Evolutionary conservation across 331 rosid species (phyloP).

Genomic region (Arachis monticola): DNA sequence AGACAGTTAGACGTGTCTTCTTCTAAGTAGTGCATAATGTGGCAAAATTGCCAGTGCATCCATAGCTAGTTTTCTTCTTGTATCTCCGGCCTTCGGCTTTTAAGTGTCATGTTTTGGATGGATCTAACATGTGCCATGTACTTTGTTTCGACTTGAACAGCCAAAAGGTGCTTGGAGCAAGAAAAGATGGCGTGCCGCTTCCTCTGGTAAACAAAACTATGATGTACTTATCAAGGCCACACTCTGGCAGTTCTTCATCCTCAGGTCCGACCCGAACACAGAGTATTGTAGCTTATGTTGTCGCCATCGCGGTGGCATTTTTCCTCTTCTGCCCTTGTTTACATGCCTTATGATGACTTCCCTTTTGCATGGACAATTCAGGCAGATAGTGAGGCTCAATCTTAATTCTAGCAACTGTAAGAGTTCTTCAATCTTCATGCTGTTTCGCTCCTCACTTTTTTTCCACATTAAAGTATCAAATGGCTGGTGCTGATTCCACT

Average conservation of each 20-base stretch:
- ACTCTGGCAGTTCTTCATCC: slow-evolving; percentile 42
- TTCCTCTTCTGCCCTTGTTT: slow-evolving; percentile 43
- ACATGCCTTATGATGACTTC: slow-evolving; percentile 41
- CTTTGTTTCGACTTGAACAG: slow-evolving; percentile 50
- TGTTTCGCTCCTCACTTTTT: too few species aligned
- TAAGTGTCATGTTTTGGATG: not conserved
- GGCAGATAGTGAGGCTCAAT: slow-evolving; percentile 42
- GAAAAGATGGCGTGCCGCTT: slow-evolving; percentile 75
- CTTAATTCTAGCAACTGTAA: slow-evolving; percentile 29
- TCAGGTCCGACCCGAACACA: slow-evolving; percentile 45
- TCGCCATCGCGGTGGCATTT: slow-evolving; percentile 28
- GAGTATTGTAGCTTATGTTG: slow-evolving; percentile 38
- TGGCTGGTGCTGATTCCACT: slow-evolving; percentile 27
- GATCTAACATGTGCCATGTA: not conserved
- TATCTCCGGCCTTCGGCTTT: too few species aligned
- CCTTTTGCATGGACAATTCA: slow-evolving; percentile 39
- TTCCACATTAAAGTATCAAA: not conserved
- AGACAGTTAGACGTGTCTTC: not conserved
- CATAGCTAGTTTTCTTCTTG: not conserved
- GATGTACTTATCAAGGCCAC: slow-evolving; percentile 72
- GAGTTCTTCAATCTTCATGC: slow-evolving; percentile 36
- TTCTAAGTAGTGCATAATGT: slow-evolving; percentile 9
- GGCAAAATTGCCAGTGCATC: not conserved
- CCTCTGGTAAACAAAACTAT: slow-evolving; percentile 89
- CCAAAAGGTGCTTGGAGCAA: slow-evolving; percentile 70